phyloP scores from a whole-genome alignment of 225 moss, liverwort and hornwort genomes.

The Straminergon stramineum region DNA sequence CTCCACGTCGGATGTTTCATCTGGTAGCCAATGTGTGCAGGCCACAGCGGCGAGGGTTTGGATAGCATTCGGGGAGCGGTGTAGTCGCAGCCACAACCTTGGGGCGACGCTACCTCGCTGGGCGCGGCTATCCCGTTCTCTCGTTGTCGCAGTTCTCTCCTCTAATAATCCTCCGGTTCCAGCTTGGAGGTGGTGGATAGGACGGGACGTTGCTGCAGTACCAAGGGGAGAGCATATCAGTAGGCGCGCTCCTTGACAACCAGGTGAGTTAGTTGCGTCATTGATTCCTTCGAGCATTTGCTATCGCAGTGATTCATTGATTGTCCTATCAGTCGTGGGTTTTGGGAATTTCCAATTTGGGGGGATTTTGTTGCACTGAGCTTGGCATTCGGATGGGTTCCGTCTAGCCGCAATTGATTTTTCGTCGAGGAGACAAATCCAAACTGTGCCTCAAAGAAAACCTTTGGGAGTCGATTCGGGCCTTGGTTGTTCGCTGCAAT shows the following conservation, averaged over 20 bases:
- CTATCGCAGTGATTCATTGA: not conserved
- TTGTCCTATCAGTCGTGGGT: not conserved
- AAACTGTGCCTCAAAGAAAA: not conserved
- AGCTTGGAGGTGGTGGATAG: not conserved
- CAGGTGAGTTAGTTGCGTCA: not conserved
- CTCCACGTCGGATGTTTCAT: not conserved
- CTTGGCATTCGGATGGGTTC: not conserved
- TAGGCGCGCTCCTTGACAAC: not conserved
- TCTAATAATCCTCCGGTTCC: not conserved
- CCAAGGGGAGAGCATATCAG: not conserved
- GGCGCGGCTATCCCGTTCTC: not conserved
- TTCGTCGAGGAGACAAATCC: not conserved
- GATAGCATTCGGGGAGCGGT: constrained; percentile 5
- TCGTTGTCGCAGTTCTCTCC: not conserved
- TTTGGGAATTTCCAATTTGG: not conserved
- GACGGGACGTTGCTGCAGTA: not conserved
- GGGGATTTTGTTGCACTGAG: not conserved
- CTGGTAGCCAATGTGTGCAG: not conserved
- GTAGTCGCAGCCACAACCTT: constrained; percentile 3
- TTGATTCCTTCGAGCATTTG: not conserved
- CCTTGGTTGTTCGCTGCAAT: not conserved
- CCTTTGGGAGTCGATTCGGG: not conserved
- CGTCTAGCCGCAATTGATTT: not conserved
- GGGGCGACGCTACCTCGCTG: not conserved
- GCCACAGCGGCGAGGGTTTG: not conserved